Percentiles rank a stretch among this genome's conserved stretches.
phyloP scores from a whole-genome alignment of 805 yeast species.

The Jamesozyma hellenica region DNA sequence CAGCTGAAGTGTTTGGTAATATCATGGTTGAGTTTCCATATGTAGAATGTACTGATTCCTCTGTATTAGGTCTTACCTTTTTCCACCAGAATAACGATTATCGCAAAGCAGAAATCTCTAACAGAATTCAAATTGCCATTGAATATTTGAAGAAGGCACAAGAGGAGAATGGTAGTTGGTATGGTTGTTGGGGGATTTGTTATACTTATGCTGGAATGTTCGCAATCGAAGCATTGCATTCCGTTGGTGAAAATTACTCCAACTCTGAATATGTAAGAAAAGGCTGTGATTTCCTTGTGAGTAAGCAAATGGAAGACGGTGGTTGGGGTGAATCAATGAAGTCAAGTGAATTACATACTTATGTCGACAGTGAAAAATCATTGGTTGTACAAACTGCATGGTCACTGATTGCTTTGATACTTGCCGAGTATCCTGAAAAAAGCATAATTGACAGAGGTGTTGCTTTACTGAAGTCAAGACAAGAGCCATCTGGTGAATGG shows the following conservation, averaged over 20 bases:
- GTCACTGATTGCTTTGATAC: conserved; percentile 73
- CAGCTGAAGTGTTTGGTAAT: conserved; percentile 96
- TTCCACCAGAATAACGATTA: conserved; percentile 61
- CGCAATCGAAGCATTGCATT: conserved; percentile 82
- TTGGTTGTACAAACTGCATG: conserved; percentile 86
- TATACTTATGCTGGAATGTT: conserved; percentile 95
- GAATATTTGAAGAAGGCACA: conserved; percentile 62
- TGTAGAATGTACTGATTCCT: conserved; percentile 95
- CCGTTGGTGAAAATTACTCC: conserved; percentile 53
- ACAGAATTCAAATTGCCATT: conserved; percentile 67
- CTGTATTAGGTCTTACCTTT: conserved; percentile 77
- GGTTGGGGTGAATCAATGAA: conserved; percentile 98
- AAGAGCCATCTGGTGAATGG: conserved; percentile 74
- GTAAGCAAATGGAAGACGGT: conserved; percentile 75
- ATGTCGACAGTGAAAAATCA: conserved; percentile 54
- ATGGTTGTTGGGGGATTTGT: conserved; percentile 97
- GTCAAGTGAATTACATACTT: conserved; percentile 70
- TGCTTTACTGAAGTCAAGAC: conserved; percentile 52
- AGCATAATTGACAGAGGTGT: conserved; percentile 56
- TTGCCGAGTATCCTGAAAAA: conserved; percentile 71
- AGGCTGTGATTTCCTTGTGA: conserved; percentile 79
- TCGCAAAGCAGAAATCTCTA: conserved; percentile 50
- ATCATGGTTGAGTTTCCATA: conserved; percentile 98
- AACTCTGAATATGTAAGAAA: conserved; percentile 51
- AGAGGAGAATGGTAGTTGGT: conserved; percentile 84